Conservation (phyloP, 2,329 filamentous ascomycete genomes). For the Furcasterigmium furcatum region DNA sequence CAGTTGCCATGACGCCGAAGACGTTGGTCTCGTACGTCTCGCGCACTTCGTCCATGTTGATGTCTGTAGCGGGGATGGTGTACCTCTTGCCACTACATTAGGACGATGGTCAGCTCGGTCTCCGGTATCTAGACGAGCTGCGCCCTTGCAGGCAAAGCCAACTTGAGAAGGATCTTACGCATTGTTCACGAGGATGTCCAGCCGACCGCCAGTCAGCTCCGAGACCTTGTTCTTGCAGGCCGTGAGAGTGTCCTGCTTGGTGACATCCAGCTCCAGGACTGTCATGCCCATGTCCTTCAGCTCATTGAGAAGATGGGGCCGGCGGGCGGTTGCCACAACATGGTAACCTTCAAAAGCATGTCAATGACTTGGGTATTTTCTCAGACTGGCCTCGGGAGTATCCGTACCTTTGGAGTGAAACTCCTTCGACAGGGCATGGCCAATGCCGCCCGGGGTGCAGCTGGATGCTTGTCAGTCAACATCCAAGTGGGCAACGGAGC, state of each 20-base stretch:
- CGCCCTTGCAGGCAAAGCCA: not conserved
- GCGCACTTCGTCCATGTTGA: conserved; percentile 49
- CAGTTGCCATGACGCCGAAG: conserved; percentile 55
- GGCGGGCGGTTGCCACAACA: conserved; percentile 56
- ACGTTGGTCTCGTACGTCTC: conserved; percentile 55
- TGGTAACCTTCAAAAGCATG: conserved; percentile 37
- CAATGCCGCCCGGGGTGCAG: conserved; percentile 57
- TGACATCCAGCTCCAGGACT: conserved; percentile 50
- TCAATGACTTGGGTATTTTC: not conserved
- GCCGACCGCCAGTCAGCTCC: conserved; percentile 45
- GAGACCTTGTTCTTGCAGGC: conserved; percentile 42
- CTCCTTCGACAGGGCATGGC: conserved; percentile 48
- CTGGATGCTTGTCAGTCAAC: conserved; percentile 26
- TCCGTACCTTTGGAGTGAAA: conserved; percentile 47
- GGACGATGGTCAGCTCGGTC: conserved; percentile 2
- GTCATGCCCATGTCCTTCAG: conserved; percentile 45
- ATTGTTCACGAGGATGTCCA: conserved; percentile 60
- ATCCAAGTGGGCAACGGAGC: not conserved
- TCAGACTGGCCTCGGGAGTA: not conserved
- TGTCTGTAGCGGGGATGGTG: conserved; percentile 48
- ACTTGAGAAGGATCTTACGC: conserved; percentile 33
- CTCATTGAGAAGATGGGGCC: conserved; percentile 40
- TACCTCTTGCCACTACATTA: conserved; percentile 51
- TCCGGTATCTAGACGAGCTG: too few relatives aligned
- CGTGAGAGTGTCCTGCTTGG: conserved; percentile 45